Evolutionary conservation across 1,139 yeast genomes (phyloP), one percentile per base, ranked within the genome.

Genomic region (Yamadazyma blattariae): DNA sequence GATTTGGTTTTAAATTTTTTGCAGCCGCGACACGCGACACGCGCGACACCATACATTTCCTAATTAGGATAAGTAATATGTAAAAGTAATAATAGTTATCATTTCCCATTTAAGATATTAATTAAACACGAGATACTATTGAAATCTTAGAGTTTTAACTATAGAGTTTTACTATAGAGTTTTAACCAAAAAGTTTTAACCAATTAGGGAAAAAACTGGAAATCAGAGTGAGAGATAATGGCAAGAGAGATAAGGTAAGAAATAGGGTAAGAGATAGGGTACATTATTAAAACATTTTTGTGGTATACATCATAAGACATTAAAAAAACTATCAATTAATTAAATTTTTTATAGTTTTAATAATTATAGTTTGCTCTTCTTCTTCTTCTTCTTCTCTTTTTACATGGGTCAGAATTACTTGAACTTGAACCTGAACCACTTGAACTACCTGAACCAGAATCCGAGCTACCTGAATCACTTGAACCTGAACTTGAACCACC

Each of bases 361-460:
- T 59, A 58, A 47, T 56, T 54, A 56, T 54, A 54, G 33, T 48
- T 41, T 17, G 19, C 19, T 55, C 60, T 59, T 59, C 62, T 60
- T 56, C 62, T 59, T 54, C 62, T 60, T 53, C 64, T 64, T 56
- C 63, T 62, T 52, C 61, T 63, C 52, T 56, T 62, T 46, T 54
- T 56, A 50, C 67, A 59, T 37, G 64, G 64, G 40, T 52, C 51
- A 18, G 48, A 11, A 13, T 42, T 29, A 19, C 48, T 24, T 21
- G 42, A 33, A 16, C 49, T 35, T 18, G 49, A 35, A 14, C 51
- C 43, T 19, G 44, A 34, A 27, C 44, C 36, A 10, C 51, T 36
- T 30, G 39, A 32, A 7, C 51, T 36, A 18, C 45, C 41, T 17
- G 45, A 34, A 10, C 43, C 38, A 15, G 35, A 25, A 13, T 44